Evolutionary conservation across 1,139 yeast species (phyloP), one percentile per base, ranked within the genome.

Genomic region (Entelexis sorbosivorans): DNA sequence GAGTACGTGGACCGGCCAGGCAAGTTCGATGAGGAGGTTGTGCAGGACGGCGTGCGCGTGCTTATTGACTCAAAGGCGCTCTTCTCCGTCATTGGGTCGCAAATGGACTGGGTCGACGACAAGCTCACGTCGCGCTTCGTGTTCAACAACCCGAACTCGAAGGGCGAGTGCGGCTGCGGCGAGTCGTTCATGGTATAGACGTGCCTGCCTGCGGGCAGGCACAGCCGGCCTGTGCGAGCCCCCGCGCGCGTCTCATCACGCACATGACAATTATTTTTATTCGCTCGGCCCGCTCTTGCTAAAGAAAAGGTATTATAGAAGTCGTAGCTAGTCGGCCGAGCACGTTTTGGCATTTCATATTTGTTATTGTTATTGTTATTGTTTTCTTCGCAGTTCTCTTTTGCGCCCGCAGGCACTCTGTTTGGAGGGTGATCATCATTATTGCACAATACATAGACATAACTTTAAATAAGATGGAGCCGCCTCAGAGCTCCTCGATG

Each of bases 101-200:
- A 88, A 68, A 91, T 91, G 98, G 98, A 91, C 69, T 91, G 96
- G 95, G 73, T 86, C 54, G 97, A 91, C 64, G 96, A 91, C 65
- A 88, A 87, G 67, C 73, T 91, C 58, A 78, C 89, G 35, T 81
- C 94, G 17, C 77, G 94, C 64, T 91, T 91, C 66, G 87, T 91
- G 36, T 91, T 91, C 73, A 81, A 76, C 68, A 91, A 91, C 67
- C 98, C 98, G 56, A 91, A 91, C 68, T 83, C 95, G 46, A 91
- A 89, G 71, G 97, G 97, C 33, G 85, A 95, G 51, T 91, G 98
- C 69, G 98, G 98, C 17, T 91, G 98, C 68, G 98, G 97, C 52
- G 98, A 91, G 70, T 86, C 96, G 7, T 91, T 91, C 67, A 89
- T 89, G 96, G 96, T 88, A 8, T 88, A 70, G 40, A n/a, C 17